phyloP scores from a whole-genome alignment of 2,329 filamentous ascomycete genomes.

The Fusarium azukiicola region DNA sequence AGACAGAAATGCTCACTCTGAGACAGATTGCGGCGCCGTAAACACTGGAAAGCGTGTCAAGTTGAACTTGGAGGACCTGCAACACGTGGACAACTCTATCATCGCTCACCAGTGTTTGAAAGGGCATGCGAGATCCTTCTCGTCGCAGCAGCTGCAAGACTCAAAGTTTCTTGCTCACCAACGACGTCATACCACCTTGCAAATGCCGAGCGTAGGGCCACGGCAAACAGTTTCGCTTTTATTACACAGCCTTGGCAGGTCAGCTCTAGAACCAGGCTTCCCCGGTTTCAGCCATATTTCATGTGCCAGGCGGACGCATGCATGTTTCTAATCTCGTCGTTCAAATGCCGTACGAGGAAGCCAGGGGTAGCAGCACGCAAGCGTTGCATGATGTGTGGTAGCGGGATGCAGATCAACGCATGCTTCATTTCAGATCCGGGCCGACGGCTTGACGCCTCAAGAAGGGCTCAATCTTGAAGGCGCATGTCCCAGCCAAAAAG shows the following conservation, averaged over 20 bases:
- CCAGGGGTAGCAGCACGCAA: neutral
- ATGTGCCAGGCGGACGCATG: conserved; percentile 4
- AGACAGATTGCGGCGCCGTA: neutral
- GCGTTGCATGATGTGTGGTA: neutral
- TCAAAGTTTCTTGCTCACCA: neutral
- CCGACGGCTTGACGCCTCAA: conserved; percentile 4
- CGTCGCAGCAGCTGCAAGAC: neutral
- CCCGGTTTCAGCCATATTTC: conserved; percentile 9
- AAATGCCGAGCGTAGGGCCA: neutral
- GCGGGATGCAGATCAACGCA: neutral
- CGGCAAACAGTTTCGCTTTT: neutral
- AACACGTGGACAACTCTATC: conserved; percentile 8
- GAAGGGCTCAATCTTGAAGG: neutral
- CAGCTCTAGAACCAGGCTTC: neutral
- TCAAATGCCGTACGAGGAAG: neutral
- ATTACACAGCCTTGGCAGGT: neutral
- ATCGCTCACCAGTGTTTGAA: neutral
- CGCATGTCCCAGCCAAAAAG: neutral
- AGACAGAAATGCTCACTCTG: neutral
- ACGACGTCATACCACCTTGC: neutral
- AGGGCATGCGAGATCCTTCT: neutral
- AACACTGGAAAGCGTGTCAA: conserved; percentile 1
- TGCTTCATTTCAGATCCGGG: neutral
- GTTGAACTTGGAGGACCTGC: conserved; percentile 4
- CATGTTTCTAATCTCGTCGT: neutral